Percentiles rank a stretch among this genome's conserved stretches.
Conservation (phyloP, 2,329 filamentous ascomycete genomes). For the Fusarium beomiforme region DNA sequence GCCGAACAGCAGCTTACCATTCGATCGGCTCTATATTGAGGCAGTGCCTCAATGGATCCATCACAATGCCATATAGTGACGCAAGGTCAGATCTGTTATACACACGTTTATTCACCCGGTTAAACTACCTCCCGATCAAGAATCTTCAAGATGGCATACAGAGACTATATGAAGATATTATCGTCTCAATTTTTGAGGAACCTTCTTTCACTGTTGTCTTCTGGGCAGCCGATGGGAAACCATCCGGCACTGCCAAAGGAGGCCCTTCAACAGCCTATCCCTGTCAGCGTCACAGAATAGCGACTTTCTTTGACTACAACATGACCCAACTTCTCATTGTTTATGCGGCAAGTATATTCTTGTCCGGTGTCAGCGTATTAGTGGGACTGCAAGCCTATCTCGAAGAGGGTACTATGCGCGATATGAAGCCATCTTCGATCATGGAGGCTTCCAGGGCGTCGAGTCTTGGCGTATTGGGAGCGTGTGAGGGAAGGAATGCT, state of each 20-base stretch:
- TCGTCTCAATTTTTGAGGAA: not conserved
- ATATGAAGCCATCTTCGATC: constrained; percentile 10
- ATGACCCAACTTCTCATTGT: not conserved
- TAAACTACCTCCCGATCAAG: not conserved
- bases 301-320: not conserved
- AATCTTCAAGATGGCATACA: rapidly evolving
- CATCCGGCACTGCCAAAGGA: rapidly evolving
- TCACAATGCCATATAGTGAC: rapidly evolving
- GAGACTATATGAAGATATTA: not conserved
- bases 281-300: not conserved
- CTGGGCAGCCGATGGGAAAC: not conserved
- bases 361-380: rapidly evolving
- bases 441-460: not conserved
- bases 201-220: not conserved
- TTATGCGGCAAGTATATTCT: not conserved
- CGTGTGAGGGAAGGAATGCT: rapidly evolving
- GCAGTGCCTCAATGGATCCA: rapidly evolving
- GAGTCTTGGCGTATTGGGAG: not conserved
- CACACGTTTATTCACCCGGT: constrained; percentile 11
- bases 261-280: not conserved
- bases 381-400: rapidly evolving
- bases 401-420: not conserved
- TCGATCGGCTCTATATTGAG: not conserved
- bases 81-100: not conserved
- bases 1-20: not conserved